Percentiles rank a stretch among this genome's conserved stretches.
phyloP scores from a whole-genome alignment of 495 filamentous ascomycete genomes.

The Parachaetomium inaequale region DNA sequence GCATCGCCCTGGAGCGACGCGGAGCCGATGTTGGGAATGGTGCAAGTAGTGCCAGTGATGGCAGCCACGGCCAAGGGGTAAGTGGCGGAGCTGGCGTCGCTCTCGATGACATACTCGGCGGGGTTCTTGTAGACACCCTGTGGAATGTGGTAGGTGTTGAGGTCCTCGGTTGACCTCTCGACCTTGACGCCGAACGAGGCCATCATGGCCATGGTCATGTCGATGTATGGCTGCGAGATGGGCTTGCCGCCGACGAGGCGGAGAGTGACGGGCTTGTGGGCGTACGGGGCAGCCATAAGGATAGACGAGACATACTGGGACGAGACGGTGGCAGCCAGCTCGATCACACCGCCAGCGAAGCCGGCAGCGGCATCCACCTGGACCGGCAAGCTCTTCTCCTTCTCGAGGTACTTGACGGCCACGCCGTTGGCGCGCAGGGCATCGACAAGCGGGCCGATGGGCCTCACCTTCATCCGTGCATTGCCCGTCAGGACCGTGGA shows the following conservation, averaged over 20 bases:
- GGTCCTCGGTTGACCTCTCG: conserved; percentile 53
- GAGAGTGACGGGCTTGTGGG: conserved; percentile 87
- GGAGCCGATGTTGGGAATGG: conserved; percentile 92
- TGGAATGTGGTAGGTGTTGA: conserved; percentile 93
- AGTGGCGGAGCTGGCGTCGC: conserved; percentile 95
- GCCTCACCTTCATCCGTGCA: conserved; percentile 90
- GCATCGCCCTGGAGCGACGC: conserved; percentile 92
- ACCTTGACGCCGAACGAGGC: conserved; percentile 83
- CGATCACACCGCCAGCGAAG: conserved; percentile 86
- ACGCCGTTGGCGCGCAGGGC: conserved; percentile 82
- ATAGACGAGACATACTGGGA: conserved; percentile 97
- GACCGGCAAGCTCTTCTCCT: conserved; percentile 75
- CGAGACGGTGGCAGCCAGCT: conserved; percentile 88
- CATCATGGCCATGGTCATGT: conserved; percentile 99
- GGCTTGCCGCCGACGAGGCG: conserved; percentile 89
- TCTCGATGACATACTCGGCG: conserved; percentile 84
- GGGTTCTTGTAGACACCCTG: conserved; percentile 82
- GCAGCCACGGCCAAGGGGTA: conserved; percentile 95
- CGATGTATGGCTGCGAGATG: conserved; percentile 95
- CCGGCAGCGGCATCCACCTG: conserved; percentile 78
- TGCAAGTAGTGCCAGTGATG: conserved; percentile 90
- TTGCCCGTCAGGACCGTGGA: conserved; percentile 89
- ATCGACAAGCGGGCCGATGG: conserved; percentile 91
- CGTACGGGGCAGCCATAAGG: conserved; percentile 95
- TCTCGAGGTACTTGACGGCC: conserved; percentile 75